Evolutionary conservation across 495 filamentous ascomycete species (phyloP).

Genomic region (Penicillium angulare): DNA sequence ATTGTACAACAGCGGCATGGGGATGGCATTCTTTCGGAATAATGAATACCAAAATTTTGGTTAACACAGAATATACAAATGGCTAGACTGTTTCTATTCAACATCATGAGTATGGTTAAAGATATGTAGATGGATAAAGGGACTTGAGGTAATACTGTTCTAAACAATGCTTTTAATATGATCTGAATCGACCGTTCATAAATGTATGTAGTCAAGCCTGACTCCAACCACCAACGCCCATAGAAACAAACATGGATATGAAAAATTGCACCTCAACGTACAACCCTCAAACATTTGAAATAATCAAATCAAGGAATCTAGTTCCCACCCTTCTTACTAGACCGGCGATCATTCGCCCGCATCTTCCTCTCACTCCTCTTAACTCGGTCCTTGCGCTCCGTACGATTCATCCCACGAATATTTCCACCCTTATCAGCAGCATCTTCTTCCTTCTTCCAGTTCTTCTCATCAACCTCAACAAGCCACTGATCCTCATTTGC

Average conservation of each 20-base stretch:
- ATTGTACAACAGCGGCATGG: conserved; percentile 25
- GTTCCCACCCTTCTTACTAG: conserved; percentile 38
- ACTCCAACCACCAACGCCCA: conserved; percentile 32
- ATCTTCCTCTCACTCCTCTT: conserved; percentile 69
- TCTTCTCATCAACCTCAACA: conserved; percentile 83
- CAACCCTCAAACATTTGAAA: conserved; percentile 5
- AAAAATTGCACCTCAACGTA: conserved; percentile 14
- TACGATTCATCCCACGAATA: conserved; percentile 59
- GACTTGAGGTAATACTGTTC: conserved; percentile 1
- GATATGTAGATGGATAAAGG: background rate
- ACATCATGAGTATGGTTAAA: too few relatives aligned
- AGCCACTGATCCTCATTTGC: conserved; percentile 74
- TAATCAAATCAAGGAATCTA: conserved; percentile 3
- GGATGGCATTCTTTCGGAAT: conserved; percentile 25
- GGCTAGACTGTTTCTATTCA: background rate
- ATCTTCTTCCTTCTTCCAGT: conserved; percentile 61
- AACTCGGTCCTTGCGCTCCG: conserved; percentile 62
- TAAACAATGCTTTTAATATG: conserved; percentile 28
- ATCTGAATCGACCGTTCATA: conserved; percentile 10
- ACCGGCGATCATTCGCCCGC: conserved; percentile 64
- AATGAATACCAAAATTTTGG: conserved; percentile 13
- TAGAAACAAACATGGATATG: conserved; percentile 10
- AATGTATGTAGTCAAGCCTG: conserved; percentile 13
- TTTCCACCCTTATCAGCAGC: conserved; percentile 58
- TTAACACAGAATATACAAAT: conserved; percentile 1